Evolutionary conservation across 352 stramenopile species (phyloP).

Genomic region (Albugo laibachii): DNA sequence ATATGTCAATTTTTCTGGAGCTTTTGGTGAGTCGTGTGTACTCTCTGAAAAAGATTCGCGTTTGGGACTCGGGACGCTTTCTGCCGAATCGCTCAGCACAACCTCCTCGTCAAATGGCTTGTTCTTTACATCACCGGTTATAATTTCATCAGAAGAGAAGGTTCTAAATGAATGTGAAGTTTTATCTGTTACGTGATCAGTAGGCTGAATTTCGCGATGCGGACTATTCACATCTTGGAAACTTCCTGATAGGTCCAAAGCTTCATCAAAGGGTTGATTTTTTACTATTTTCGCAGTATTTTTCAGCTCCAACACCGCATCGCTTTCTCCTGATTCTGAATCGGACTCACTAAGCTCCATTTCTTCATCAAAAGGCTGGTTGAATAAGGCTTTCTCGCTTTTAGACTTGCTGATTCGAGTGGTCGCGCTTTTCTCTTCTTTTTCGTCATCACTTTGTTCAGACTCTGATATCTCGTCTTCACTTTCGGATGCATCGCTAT

Average conservation of each 20-base stretch:
- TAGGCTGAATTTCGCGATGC: not conserved
- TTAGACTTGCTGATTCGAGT: conserved; percentile 10
- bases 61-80: conserved; percentile 65
- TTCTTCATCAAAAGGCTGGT: conserved; percentile 75
- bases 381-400: conserved; percentile 31
- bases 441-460: conserved; percentile 14
- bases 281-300: conserved; percentile 30
- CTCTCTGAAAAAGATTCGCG: conserved; percentile 31
- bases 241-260: conserved; percentile 60
- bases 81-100: conserved; percentile 68
- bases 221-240: conserved; percentile 55
- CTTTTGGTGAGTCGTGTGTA: conserved; percentile 19
- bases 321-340: conserved; percentile 23
- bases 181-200: not conserved
- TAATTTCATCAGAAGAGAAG: conserved; percentile 2
- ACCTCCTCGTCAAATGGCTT: conserved; percentile 75
- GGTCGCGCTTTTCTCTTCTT: conserved; percentile 5
- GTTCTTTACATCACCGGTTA: conserved; percentile 45
- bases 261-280: conserved; percentile 68
- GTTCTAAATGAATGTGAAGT: not conserved
- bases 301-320: conserved; percentile 35
- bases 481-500: conserved; percentile 21
- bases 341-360: conserved; percentile 71
- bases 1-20: not conserved
- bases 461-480: conserved; percentile 64